These are phyloP conservation scores for Lachnellula arida DNA, from an alignment of 2,329 filamentous ascomycete genomes.

Conservation along the genomic window DNA sequence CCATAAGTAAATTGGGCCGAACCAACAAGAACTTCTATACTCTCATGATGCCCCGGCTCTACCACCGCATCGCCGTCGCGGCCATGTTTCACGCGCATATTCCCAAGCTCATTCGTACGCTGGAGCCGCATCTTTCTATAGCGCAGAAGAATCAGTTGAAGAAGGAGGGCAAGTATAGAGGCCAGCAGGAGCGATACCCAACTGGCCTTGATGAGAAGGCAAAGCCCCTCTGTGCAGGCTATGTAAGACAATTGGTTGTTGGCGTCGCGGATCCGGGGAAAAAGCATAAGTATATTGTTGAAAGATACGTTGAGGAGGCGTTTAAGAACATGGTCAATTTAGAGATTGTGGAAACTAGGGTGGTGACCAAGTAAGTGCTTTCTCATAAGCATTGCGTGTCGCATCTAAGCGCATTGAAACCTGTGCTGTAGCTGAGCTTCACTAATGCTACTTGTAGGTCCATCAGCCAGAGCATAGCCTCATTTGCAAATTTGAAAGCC, in stretches of 20 bases:
- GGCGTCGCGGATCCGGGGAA: neutral
- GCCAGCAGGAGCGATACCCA: constrained; percentile 1
- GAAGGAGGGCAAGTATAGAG: constrained; percentile 6
- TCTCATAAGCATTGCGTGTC: neutral
- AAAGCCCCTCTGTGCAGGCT: constrained; percentile 2
- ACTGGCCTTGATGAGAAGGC: constrained; percentile 1
- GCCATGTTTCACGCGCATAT: constrained; percentile 4
- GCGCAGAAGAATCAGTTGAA: constrained; percentile 6
- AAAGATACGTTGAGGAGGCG: constrained; percentile 6
- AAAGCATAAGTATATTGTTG: constrained; percentile 4
- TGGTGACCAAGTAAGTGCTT: neutral
- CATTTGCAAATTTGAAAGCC: constrained; percentile 4
- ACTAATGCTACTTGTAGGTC: constrained; percentile 1
- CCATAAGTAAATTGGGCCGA: constrained; percentile 1
- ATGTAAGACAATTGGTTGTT: constrained; percentile 2
- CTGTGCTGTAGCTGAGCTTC: too few relatives aligned
- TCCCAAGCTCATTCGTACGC: constrained; percentile 2
- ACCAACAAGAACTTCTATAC: neutral
- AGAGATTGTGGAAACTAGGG: constrained; percentile 3
- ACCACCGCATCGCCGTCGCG: neutral
- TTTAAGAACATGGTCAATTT: constrained; percentile 7
- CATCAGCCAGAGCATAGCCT: constrained; percentile 2
- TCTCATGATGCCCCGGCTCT: constrained; percentile 2
- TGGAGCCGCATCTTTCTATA: constrained; percentile 3
- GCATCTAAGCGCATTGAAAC: neutral